Percentiles rank a stretch among this genome's conserved stretches.
Conservation (phyloP, 805 yeast species). For the Candida peoriensis region DNA sequence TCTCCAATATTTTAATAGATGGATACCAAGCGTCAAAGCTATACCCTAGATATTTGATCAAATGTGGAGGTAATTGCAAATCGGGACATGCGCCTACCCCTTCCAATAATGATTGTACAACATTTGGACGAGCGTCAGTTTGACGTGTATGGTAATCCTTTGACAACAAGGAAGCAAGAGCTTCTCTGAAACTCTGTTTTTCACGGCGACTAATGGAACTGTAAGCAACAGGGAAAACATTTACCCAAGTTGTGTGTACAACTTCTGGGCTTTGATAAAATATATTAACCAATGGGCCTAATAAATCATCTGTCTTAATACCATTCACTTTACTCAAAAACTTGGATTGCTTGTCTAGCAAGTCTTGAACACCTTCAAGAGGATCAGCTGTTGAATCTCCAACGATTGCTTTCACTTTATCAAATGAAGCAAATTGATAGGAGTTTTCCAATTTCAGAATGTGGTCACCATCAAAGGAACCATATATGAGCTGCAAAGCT, state of each 20-base stretch:
- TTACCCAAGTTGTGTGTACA: slow-evolving; percentile 79
- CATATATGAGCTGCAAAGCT: slow-evolving; percentile 81
- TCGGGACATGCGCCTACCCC: slow-evolving; percentile 73
- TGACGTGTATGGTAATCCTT: slow-evolving; percentile 94
- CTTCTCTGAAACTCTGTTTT: slow-evolving; percentile 76
- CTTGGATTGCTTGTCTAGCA: slow-evolving; percentile 28
- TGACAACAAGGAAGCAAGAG: slow-evolving; percentile 71
- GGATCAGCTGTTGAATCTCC: slow-evolving; percentile 17
- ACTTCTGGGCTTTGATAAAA: slow-evolving; percentile 79
- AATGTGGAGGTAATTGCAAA: slow-evolving; percentile 87
- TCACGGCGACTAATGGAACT: slow-evolving; percentile 72
- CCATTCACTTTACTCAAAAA: slow-evolving; percentile 25
- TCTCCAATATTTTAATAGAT: slow-evolving; percentile 79
- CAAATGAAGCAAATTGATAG: slow-evolving; percentile 48
- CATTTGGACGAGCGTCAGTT: slow-evolving; percentile 80
- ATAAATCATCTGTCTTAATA: slow-evolving; percentile 53
- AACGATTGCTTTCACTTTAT: slow-evolving; percentile 29
- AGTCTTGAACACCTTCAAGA: slow-evolving; percentile 16
- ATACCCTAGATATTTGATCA: slow-evolving; percentile 81
- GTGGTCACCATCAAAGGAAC: slow-evolving; percentile 57
- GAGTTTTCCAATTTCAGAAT: slow-evolving; percentile 43
- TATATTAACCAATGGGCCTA: slow-evolving; percentile 71
- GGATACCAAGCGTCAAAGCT: slow-evolving; percentile 91
- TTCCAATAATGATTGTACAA: slow-evolving; percentile 74
- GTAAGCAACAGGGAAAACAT: slow-evolving; percentile 78